Conservation (phyloP, 345 rosid species). For the Salix purpurea region DNA sequence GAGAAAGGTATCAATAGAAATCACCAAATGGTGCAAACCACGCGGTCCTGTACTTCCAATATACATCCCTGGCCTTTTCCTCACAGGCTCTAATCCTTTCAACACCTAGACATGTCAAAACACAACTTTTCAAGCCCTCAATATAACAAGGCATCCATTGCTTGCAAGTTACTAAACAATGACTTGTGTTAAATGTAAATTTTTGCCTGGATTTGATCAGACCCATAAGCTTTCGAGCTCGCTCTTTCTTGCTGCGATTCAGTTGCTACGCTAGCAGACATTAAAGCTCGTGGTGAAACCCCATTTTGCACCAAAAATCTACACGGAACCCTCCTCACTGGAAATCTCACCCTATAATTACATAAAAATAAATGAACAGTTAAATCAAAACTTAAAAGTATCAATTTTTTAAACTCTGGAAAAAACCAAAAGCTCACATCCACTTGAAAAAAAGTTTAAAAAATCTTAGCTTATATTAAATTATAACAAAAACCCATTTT, state of each 20-base stretch:
- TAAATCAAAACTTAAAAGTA: not conserved
- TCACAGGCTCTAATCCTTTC: constrained; percentile 95
- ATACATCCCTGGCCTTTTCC: constrained; percentile 99
- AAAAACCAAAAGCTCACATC: no score
- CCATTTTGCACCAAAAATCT: constrained; percentile 35
- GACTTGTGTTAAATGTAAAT: not conserved
- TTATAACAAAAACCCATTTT: not conserved
- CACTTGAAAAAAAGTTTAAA: not conserved
- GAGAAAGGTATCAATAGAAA: constrained; percentile 7
- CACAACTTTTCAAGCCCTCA: not conserved
- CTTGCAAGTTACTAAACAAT: not conserved
- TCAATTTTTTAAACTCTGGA: not conserved
- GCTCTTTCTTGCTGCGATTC: constrained; percentile 54
- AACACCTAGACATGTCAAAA: constrained; percentile 51
- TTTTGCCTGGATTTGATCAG: constrained; percentile 87
- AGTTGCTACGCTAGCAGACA: constrained; percentile 54
- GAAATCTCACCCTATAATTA: constrained; percentile 47
- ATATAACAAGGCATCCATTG: not conserved
- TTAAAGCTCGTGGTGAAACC: constrained; percentile 47
- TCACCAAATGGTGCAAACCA: constrained; percentile 97
- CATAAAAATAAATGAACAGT: not conserved
- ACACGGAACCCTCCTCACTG: constrained; percentile 25
- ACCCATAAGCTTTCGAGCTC: constrained; percentile 59
- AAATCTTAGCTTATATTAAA: no score
- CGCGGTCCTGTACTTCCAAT: constrained; percentile 98